A percentile compares a stretch with the other conserved stretches of the same genome.
These are phyloP conservation scores for Trichoderma oligosporum DNA, from an alignment of 2,329 filamentous ascomycete genomes.

Conservation along the genomic window DNA sequence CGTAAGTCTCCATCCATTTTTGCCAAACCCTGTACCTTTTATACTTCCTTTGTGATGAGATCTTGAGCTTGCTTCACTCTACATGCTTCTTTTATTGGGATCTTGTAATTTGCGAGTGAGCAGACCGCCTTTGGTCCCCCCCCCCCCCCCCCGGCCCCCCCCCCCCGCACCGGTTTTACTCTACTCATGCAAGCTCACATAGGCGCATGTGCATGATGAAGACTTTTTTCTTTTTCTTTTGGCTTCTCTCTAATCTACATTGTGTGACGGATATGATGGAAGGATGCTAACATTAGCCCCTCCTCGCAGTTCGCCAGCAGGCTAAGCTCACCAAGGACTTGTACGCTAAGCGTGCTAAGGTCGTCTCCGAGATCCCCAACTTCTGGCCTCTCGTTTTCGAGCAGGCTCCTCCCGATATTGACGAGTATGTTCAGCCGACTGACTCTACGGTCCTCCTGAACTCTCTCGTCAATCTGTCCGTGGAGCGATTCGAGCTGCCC, in stretches of 20 bases:
- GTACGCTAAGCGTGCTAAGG: conserved; percentile 69
- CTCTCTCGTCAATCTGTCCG: conserved; percentile 63
- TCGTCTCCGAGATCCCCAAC: conserved; percentile 70
- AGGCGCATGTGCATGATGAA: too few species aligned
- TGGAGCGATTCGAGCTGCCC: conserved; percentile 77
- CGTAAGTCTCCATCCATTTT: conserved; percentile 56
- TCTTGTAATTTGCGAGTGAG: neutral
- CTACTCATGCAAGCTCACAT: neutral
- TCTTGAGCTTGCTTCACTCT: neutral
- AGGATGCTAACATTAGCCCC: neutral
- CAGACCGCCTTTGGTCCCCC: neutral
- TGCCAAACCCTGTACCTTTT: neutral
- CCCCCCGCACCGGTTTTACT: neutral
- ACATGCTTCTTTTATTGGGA: neutral
- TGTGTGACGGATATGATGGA: too few species aligned
- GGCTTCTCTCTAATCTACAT: neutral
- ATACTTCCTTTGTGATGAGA: neutral
- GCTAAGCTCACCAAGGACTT: conserved; percentile 64
- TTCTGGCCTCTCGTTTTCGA: conserved; percentile 97
- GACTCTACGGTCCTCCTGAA: conserved; percentile 72
- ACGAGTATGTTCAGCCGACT: conserved; percentile 78
- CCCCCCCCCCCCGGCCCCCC: too few species aligned
- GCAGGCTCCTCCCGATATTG: conserved; percentile 78
- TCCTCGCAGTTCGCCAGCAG: conserved; percentile 64
- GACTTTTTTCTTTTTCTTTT: neutral